Conservation (phyloP, 2,329 filamentous ascomycete genomes). For the Curvularia sp. region DNA sequence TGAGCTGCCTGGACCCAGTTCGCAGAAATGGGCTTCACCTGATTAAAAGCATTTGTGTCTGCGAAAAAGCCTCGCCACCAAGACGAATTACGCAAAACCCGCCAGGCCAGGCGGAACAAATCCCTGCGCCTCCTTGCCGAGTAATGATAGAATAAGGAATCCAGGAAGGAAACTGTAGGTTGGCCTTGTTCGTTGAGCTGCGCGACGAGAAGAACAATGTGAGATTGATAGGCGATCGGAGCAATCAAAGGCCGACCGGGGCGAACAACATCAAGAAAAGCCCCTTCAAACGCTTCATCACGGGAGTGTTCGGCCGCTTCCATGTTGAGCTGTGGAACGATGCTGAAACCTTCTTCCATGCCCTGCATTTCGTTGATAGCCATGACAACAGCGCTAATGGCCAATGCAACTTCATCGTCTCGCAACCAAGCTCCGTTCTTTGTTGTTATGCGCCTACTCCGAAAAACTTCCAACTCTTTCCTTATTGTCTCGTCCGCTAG, state of each 20-base stretch:
- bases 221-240: background rate
- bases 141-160: conserved; percentile 15
- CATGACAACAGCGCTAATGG: conserved; percentile 20
- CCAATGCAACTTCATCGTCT: conserved; percentile 3
- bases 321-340: background rate
- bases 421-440: background rate
- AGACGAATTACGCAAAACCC: background rate
- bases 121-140: background rate
- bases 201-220: conserved; percentile 24
- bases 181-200: conserved; percentile 13
- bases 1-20: conserved; percentile 11
- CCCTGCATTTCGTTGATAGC: conserved; percentile 18
- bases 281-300: background rate
- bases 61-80: conserved; percentile 2
- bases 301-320: too few relatives aligned
- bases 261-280: conserved; percentile 3
- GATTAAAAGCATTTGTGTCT: background rate
- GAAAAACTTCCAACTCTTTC: background rate
- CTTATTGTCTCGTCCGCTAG: background rate
- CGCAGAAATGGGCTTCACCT: background rate
- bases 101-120: background rate
- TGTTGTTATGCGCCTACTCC: background rate
- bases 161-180: conserved; percentile 15
- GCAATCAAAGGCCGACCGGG: conserved; percentile 22
- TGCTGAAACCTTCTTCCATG: conserved; percentile 11